A percentile compares a stretch with the other conserved stretches of the same genome.
These are phyloP conservation scores for Exophiala spinifera DNA, from an alignment of 2,329 filamentous ascomycete genomes.

Conservation along the genomic window DNA sequence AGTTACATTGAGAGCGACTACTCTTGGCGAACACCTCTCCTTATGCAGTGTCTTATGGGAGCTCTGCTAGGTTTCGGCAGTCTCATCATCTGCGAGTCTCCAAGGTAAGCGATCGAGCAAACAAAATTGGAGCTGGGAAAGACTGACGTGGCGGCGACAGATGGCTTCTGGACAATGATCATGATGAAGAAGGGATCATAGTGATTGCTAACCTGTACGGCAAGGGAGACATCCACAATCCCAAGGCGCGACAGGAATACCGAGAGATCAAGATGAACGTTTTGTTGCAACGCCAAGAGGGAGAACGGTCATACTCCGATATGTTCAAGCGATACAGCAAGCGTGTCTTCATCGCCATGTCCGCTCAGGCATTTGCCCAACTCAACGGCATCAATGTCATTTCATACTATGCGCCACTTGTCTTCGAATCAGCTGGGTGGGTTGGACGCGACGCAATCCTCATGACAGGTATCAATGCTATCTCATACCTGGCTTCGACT, in stretches of 20 bases:
- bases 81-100: slow-evolving; percentile 92
- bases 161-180: slow-evolving; percentile 96
- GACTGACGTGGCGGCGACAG: slow-evolving; percentile 48
- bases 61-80: slow-evolving; percentile 79
- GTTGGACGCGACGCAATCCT: slow-evolving; percentile 82
- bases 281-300: slow-evolving; percentile 86
- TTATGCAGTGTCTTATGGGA: slow-evolving; percentile 95
- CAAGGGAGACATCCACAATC: slow-evolving; percentile 88
- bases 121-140: slow-evolving; percentile 20
- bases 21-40: slow-evolving; percentile 85
- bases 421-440: slow-evolving; percentile 98
- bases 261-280: slow-evolving; percentile 99
- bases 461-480: slow-evolving; percentile 95
- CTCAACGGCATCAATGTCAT: slow-evolving; percentile 99
- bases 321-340: slow-evolving; percentile 94
- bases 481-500: slow-evolving; percentile 86
- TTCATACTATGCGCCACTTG: slow-evolving; percentile 94
- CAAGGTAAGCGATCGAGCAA: slow-evolving; percentile 58
- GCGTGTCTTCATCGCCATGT: slow-evolving; percentile 98
- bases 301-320: slow-evolving; percentile 82
- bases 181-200: slow-evolving; percentile 96
- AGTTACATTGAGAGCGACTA: slow-evolving; percentile 80
- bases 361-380: slow-evolving; percentile 90
- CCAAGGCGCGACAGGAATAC: slow-evolving; percentile 91
- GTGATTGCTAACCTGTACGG: slow-evolving; percentile 98